Evolutionary conservation across 2,329 filamentous ascomycete genomes (phyloP).

Genomic region (Ustilaginoidea virens): DNA sequence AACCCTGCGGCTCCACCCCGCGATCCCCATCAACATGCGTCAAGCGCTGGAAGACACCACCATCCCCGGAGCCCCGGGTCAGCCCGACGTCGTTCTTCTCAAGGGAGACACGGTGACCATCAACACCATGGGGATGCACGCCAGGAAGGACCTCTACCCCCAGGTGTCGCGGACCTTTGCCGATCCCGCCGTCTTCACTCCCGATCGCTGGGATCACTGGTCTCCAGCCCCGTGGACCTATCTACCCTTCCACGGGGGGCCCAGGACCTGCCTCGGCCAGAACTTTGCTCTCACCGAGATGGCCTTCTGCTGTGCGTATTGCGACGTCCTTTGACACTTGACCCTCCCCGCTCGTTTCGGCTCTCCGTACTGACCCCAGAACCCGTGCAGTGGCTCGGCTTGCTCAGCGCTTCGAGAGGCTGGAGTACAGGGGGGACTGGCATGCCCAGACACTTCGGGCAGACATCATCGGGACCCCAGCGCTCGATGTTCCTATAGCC

Average conservation of each 20-base stretch:
- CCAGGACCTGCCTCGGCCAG: constrained; percentile 62
- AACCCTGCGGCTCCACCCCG: constrained; percentile 61
- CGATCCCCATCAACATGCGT: constrained; percentile 68
- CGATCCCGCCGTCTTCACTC: constrained; percentile 37
- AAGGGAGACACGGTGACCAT: constrained; percentile 54
- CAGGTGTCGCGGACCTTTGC: constrained; percentile 27
- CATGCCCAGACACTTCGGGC: constrained; percentile 26
- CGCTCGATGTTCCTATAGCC: constrained; percentile 25
- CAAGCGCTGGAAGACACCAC: constrained; percentile 51
- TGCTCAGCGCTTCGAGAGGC: constrained; percentile 41
- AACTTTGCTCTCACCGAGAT: constrained; percentile 72
- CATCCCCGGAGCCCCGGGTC: constrained; percentile 50
- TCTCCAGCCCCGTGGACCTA: constrained; percentile 55
- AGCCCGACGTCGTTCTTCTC: constrained; percentile 43
- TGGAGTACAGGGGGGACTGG: constrained; percentile 34
- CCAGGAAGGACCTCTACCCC: constrained; percentile 47
- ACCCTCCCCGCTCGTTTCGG: too few species aligned
- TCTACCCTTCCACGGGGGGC: constrained; percentile 61
- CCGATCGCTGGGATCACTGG: constrained; percentile 51
- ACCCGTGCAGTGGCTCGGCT: constrained; percentile 27
- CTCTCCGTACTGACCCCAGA: too few species aligned
- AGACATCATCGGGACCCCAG: constrained; percentile 27
- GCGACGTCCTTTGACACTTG: too few species aligned
- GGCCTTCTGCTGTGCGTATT: constrained; percentile 11
- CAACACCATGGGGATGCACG: constrained; percentile 57